Conservation (phyloP, 306 rosid species). For the Nissolia schottii region DNA sequence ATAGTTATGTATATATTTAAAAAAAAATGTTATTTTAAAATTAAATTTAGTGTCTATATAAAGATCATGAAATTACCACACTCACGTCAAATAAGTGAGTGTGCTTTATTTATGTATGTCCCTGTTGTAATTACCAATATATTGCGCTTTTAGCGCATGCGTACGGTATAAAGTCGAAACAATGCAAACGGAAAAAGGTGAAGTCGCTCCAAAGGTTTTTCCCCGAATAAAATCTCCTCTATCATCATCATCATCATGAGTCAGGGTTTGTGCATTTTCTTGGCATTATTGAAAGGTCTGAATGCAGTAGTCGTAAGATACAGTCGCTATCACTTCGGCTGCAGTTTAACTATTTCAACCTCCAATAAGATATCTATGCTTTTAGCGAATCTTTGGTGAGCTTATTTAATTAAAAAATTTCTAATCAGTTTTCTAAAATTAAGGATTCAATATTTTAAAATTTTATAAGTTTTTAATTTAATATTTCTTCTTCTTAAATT, state of each 20-base stretch:
- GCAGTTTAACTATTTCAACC: not conserved
- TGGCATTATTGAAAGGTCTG: not conserved
- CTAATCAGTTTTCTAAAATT: too few species aligned
- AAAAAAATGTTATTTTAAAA: too few species aligned
- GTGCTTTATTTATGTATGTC: not conserved
- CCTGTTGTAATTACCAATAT: not conserved
- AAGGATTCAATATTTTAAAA: too few species aligned
- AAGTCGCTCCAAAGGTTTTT: not conserved
- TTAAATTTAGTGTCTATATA: too few species aligned
- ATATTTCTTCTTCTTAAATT: too few species aligned
- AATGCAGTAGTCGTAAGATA: too few species aligned
- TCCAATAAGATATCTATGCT: not conserved
- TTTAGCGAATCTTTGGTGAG: too few species aligned
- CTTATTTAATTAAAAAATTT: too few species aligned
- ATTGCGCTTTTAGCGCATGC: slow-evolving; percentile 18
- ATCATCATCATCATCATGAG: not conserved
- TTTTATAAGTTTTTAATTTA: too few species aligned
- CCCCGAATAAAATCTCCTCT: not conserved
- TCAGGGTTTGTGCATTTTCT: not conserved
- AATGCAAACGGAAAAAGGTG: not conserved
- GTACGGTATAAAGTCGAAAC: not conserved
- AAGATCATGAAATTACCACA: too few species aligned
- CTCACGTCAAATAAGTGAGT: not conserved
- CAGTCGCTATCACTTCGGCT: not conserved
- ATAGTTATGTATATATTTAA: not conserved